A percentile compares a stretch with the other conserved stretches of the same genome.
Evolutionary conservation across 106 monocot species (phyloP).

Genomic region (Dioscorea alata): DNA sequence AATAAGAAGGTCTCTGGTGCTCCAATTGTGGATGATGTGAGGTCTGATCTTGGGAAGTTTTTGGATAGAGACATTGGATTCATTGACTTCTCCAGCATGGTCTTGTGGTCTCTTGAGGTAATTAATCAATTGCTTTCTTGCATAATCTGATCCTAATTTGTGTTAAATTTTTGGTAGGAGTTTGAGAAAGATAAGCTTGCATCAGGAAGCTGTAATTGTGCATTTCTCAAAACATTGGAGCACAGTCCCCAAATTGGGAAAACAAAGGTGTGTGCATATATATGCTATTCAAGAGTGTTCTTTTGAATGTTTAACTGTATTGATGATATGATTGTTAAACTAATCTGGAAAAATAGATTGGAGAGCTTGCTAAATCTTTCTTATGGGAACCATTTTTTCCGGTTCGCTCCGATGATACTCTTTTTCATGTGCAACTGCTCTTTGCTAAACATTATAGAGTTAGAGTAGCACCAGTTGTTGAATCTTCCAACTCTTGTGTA

Average conservation of each 20-base stretch:
- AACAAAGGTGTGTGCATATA: constrained; percentile 24
- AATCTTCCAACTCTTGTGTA: constrained; percentile 24
- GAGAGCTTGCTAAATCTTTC: constrained; percentile 33
- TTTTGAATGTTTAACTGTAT: neutral
- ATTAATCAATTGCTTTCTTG: neutral
- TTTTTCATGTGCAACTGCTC: constrained; percentile 41
- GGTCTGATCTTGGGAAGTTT: constrained; percentile 10
- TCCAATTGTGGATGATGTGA: constrained; percentile 20
- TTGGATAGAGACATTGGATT: constrained; percentile 44
- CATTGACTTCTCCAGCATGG: constrained; percentile 37
- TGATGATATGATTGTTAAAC: neutral
- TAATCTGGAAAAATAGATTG: constrained; percentile 22
- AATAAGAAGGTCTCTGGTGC: constrained; percentile 25
- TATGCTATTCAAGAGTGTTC: too few species aligned
- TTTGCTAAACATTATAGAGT: constrained; percentile 33
- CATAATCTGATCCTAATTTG: neutral
- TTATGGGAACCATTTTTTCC: constrained; percentile 57
- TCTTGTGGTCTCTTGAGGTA: constrained; percentile 50
- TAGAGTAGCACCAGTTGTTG: constrained; percentile 33
- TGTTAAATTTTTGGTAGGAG: constrained; percentile 12
- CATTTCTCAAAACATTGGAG: constrained; percentile 20
- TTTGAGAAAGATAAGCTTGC: constrained; percentile 22
- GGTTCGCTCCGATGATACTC: constrained; percentile 20
- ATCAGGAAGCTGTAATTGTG: constrained; percentile 2
- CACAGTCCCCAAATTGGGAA: constrained; percentile 19